These are phyloP conservation scores for Oryza punctata DNA, from an alignment of 176 grass and related monocot species.

Conservation along the genomic window DNA sequence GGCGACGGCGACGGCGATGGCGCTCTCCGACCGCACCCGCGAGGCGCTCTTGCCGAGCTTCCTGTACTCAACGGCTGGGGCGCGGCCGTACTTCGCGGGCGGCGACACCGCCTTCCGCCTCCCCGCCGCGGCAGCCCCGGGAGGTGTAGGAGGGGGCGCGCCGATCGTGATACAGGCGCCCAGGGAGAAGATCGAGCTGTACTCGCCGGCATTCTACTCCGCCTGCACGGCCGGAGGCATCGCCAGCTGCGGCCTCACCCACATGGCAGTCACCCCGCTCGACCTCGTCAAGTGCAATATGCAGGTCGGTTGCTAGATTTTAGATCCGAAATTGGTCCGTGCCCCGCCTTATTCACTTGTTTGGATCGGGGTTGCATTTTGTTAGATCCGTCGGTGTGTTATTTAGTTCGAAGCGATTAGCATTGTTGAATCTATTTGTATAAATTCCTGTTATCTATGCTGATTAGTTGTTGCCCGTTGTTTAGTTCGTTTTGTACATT, in stretches of 20 bases:
- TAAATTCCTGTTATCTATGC: background rate
- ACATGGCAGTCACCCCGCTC: conserved; percentile 90
- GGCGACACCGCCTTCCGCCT: conserved; percentile 18
- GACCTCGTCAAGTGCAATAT: conserved; percentile 98
- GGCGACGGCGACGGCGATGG: conserved; percentile 24
- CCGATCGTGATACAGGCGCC: conserved; percentile 40
- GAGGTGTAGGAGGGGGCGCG: background rate
- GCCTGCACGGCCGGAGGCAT: conserved; percentile 82
- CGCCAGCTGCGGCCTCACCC: conserved; percentile 90
- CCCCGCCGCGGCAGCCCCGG: conserved; percentile 9
- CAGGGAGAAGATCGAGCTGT: conserved; percentile 70
- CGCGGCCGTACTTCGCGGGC: conserved; percentile 20
- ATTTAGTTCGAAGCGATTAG: background rate
- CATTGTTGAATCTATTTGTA: background rate
- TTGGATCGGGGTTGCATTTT: background rate
- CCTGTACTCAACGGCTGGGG: conserved; percentile 50
- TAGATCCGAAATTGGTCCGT: background rate
- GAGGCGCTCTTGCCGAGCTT: conserved; percentile 60
- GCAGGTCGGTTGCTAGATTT: conserved; percentile 77
- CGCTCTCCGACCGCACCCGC: conserved; percentile 49
- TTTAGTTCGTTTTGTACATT: background rate
- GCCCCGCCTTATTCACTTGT: background rate
- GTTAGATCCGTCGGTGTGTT: background rate
- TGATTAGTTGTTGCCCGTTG: background rate
- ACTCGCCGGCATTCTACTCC: conserved; percentile 85